These are phyloP conservation scores for Suillus fuscotomentosus DNA, from an alignment of 768 basidiomycete species.

Conservation along the genomic window DNA sequence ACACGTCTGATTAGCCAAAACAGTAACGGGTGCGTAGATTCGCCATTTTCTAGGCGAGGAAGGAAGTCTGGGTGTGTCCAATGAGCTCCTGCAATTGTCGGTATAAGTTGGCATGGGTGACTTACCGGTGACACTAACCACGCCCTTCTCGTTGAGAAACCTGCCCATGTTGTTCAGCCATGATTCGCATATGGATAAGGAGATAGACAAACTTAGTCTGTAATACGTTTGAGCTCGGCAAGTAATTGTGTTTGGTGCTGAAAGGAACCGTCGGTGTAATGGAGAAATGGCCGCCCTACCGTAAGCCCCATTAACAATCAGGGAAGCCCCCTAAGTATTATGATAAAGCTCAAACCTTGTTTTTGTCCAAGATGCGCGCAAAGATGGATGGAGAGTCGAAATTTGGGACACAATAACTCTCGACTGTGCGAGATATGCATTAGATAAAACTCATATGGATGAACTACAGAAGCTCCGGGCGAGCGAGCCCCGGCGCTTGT, in stretches of 20 bases:
- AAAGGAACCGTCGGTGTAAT: conserved; percentile 72
- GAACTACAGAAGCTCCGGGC: background rate
- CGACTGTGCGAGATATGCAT: conserved; percentile 47
- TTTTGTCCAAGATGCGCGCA: conserved; percentile 84
- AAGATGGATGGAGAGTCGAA: conserved; percentile 95
- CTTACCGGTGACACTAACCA: conserved; percentile 77
- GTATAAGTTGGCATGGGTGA: background rate
- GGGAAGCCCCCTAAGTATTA: background rate
- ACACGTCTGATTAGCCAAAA: conserved; percentile 85
- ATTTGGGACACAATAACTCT: conserved; percentile 89
- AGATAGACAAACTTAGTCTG: conserved; percentile 63
- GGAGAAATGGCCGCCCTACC: conserved; percentile 86
- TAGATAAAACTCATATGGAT: background rate
- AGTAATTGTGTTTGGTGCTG: conserved; percentile 78
- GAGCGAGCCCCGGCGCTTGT: background rate
- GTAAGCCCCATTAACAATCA: conserved; percentile 6
- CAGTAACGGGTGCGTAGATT: conserved; percentile 59
- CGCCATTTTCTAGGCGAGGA: conserved; percentile 51
- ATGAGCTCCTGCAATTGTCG: conserved; percentile 6
- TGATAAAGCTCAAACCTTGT: conserved; percentile 45
- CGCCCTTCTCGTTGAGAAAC: conserved; percentile 86
- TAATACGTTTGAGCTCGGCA: conserved; percentile 80
- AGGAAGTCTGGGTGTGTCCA: conserved; percentile 58
- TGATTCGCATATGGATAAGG: background rate
- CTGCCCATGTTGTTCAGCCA: conserved; percentile 21